Conservation (phyloP, 139 green algal species). For the Chlamydomonas schloesseri region DNA sequence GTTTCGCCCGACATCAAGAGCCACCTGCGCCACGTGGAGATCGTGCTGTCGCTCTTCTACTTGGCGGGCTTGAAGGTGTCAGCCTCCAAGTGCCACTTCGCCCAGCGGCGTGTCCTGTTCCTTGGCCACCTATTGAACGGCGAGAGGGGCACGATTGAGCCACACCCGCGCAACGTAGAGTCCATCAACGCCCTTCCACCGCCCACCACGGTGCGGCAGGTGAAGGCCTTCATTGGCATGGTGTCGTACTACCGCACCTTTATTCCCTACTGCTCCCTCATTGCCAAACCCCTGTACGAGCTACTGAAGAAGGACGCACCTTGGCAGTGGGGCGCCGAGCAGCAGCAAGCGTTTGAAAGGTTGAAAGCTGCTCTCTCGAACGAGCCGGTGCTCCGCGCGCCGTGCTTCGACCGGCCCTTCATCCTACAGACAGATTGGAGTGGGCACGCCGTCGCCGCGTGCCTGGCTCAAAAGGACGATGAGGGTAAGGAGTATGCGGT, state of each 20-base stretch:
- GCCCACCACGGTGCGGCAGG: background rate
- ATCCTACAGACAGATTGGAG: background rate
- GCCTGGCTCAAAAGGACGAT: background rate
- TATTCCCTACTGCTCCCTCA: background rate
- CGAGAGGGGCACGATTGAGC: background rate
- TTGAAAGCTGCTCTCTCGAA: background rate
- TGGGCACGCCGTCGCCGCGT: background rate
- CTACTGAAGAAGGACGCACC: background rate
- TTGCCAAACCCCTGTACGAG: background rate
- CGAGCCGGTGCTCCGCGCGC: background rate
- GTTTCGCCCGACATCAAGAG: background rate
- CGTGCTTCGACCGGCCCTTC: background rate
- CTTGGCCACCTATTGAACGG: background rate
- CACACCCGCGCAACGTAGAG: background rate
- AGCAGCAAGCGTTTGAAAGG: background rate
- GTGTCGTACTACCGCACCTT: background rate
- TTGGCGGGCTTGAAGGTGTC: background rate
- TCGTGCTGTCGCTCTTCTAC: background rate
- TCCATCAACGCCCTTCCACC: background rate
- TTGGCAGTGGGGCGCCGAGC: background rate
- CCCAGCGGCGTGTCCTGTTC: background rate
- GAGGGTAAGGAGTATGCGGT: background rate
- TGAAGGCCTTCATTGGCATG: background rate
- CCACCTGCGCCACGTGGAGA: background rate
- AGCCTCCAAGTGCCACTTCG: background rate